Base-by-base conservation (phyloP, 192 early-diverging fungal species). In the Linnemannia schmuckeri region DNA sequence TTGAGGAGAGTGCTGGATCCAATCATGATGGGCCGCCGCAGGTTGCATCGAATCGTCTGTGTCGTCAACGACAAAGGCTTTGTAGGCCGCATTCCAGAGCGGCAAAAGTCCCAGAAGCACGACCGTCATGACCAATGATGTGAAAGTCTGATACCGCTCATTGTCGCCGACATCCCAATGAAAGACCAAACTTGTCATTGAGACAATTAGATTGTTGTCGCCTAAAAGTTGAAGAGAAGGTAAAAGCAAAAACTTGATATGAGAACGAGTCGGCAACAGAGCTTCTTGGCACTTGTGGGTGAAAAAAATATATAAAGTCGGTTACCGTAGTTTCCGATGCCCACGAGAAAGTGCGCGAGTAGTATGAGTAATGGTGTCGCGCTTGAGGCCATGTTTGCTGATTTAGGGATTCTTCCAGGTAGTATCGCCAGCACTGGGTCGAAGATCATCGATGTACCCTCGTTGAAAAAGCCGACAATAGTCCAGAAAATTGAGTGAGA, bases 21-120 rank as follows among this genome's bases (percentile, higher is more conserved):
- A 52, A 18, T 33, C 27, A 33, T 27, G 30, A 33, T 27, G 27
- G 10, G 24, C 57, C 2, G 24, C 57, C 2, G 57, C 57, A 27
- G 57, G n/a, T 46, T 46, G 44, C 44, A 0, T 52, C 17, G 2
- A 18, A 66, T 66, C 61, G 30, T 15, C 27, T 4, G 30, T 24
- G 8, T 66, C 61, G 27, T 66, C 30, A 30, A 33, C 30, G 33
- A 66, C n/a, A 33, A 66, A 66, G 1, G 27, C 61, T 15, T 66
- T 66, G 30, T 66, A 66, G 27, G 61, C 61, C 27, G 30, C 10
- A 66, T 66, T 66, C 61, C 61, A 66, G 61, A 66, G n/a, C 61
- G 61, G 61, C 30, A 66, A 66, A 4, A 66, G 27, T 33, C 61
- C 61, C 10, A 66, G 61, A 15, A 66, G 27, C 12, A 66, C 61